Percentiles rank a stretch among this genome's conserved stretches.
phyloP scores from a whole-genome alignment of 441 rosid genomes.

The Manihot esculenta region DNA sequence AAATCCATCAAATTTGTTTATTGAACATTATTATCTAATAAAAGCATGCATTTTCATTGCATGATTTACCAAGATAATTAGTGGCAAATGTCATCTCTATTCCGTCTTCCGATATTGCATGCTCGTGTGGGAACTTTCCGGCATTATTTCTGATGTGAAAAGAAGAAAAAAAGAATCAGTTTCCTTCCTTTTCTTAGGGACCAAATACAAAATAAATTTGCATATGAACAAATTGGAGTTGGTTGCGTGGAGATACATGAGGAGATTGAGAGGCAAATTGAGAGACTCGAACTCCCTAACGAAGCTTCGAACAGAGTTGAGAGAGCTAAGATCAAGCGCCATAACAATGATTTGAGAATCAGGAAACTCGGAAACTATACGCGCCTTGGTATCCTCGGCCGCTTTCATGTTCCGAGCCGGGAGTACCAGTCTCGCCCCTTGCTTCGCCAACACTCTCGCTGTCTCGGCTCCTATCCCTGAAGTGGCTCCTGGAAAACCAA shows the following conservation, averaged over 20 bases:
- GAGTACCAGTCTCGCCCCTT: conserved; percentile 72
- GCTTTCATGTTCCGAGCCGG: conserved; percentile 80
- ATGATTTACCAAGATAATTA: conserved; percentile 70
- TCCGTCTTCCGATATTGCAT: conserved; percentile 81
- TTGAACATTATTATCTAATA: not conserved
- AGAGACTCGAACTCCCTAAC: conserved; percentile 67
- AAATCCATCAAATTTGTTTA: not conserved
- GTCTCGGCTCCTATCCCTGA: conserved; percentile 98
- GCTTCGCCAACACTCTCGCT: conserved; percentile 73
- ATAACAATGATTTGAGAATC: conserved; percentile 59
- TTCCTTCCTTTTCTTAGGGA: conserved; percentile 9
- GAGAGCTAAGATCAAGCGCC: conserved; percentile 91
- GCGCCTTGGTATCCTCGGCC: conserved; percentile 74
- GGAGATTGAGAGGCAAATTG: conserved; percentile 73
- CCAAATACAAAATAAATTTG: conserved; percentile 22
- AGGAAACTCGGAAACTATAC: conserved; percentile 68
- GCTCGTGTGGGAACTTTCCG: conserved; percentile 78
- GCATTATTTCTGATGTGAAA: conserved; percentile 71
- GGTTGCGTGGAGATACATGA: conserved; percentile 47
- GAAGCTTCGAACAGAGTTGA: conserved; percentile 62
- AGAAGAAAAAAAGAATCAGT: not conserved
- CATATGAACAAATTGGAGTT: not conserved
- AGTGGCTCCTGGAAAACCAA: conserved; percentile 59
- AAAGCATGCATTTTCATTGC: not conserved
- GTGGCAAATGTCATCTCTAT: conserved; percentile 95